These are phyloP conservation scores for maize (Zea mays) DNA, from an alignment of 176 grass and related monocot species.

Conservation along the genomic window Zm-B73-REFERENCE-NAM-5.0 NC_050098.1:201034501-201035000, in stretches of 20 bases:
- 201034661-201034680: not conserved
- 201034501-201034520: not conserved
- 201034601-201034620: not conserved
- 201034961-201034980: conserved; percentile 45
- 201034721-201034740: not conserved
- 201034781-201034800: not conserved
- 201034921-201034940: conserved; percentile 7
- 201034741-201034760: not conserved
- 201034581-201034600: not conserved
- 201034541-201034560: not conserved
- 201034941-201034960: not conserved
- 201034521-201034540: conserved; percentile 5
- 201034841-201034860: conserved; percentile 10
- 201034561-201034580: not conserved
- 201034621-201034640: not conserved
- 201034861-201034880: conserved; percentile 44
- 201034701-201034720: not conserved
- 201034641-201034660: not conserved
- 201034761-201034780: not conserved
- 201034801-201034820: not conserved
- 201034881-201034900: conserved; percentile 30
- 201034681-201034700: not conserved
- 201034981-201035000: conserved; percentile 37
- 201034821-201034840: conserved; percentile 9
- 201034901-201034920: conserved; percentile 17